Percentiles rank a stretch among this genome's conserved stretches.
These are phyloP conservation scores for Eimeria sp. DNA, from an alignment of 169 alveolate species.

Conservation along the genomic window DNA sequence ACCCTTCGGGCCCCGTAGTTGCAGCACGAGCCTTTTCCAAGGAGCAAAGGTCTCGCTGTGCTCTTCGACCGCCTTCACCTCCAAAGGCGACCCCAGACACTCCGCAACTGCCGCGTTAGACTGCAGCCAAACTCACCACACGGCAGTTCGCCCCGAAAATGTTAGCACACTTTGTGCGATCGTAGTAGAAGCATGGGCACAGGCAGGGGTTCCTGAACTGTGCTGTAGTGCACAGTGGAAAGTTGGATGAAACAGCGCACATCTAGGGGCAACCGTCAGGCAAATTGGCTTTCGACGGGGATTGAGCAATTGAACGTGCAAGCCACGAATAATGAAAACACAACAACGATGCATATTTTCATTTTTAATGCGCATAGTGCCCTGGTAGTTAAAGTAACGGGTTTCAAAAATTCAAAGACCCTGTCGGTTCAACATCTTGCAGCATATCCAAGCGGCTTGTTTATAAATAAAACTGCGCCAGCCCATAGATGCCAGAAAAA, in stretches of 20 bases:
- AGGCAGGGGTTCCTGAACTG: not conserved
- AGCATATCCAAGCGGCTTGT: not conserved
- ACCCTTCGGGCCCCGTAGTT: constrained; percentile 26
- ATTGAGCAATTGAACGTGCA: not conserved
- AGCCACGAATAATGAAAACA: not conserved
- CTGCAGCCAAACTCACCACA: not conserved
- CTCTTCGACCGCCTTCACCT: constrained; percentile 50
- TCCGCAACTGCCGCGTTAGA: constrained; percentile 23
- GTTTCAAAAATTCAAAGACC: not conserved
- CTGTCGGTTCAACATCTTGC: not conserved
- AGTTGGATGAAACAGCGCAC: too few relatives aligned
- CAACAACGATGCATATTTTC: not conserved
- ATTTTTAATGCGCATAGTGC: not conserved
- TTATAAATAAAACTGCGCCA: not conserved
- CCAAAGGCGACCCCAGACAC: constrained; percentile 45
- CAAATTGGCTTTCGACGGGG: not conserved
- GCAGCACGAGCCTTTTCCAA: constrained; percentile 67
- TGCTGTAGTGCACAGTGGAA: not conserved
- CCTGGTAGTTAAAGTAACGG: not conserved
- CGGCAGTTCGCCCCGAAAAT: not conserved
- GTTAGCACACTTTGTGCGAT: too few relatives aligned
- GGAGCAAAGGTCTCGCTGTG: constrained; percentile 69
- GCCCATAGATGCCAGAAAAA: not conserved
- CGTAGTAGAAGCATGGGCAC: not conserved
- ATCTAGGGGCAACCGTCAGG: not conserved